A percentile compares a stretch with the other conserved stretches of the same genome.
Conservation (phyloP, 2,329 filamentous ascomycete species). For the Fusarium sp. region DNA sequence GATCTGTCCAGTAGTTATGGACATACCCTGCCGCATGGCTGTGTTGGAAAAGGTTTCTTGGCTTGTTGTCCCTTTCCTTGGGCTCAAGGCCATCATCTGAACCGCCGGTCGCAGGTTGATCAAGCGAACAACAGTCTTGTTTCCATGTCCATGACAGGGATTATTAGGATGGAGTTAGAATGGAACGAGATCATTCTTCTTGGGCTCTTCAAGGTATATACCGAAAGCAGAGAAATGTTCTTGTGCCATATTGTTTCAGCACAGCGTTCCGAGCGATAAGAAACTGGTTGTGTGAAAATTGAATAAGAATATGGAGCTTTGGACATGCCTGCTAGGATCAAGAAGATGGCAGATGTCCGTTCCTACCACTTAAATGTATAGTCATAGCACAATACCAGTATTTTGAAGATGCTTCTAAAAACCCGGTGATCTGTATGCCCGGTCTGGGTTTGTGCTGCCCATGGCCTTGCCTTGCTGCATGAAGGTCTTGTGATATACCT, state of each 20-base stretch:
- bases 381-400: no score
- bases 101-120: slow-evolving; percentile 65
- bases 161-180: slow-evolving; percentile 61
- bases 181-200: slow-evolving; percentile 67
- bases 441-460: no score
- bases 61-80: slow-evolving; percentile 51
- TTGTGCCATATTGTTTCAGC: slow-evolving; percentile 48
- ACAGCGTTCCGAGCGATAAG: slow-evolving; percentile 59
- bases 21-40: slow-evolving; percentile 56
- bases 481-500: no score
- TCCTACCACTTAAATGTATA: no score
- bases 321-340: not conserved
- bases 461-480: no score
- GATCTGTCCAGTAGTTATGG: slow-evolving; percentile 62
- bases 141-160: slow-evolving; percentile 63
- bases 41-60: slow-evolving; percentile 52
- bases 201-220: slow-evolving; percentile 72
- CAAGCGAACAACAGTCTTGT: slow-evolving; percentile 68
- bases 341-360: no score
- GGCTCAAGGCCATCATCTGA: slow-evolving; percentile 58
- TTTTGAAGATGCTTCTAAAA: no score
- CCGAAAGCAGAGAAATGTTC: slow-evolving; percentile 59
- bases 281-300: slow-evolving; percentile 63
- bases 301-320: slow-evolving; percentile 60
- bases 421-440: no score